Base-by-base conservation (phyloP, 169 alveolate genomes). In the Plasmodium coatneyi region DNA sequence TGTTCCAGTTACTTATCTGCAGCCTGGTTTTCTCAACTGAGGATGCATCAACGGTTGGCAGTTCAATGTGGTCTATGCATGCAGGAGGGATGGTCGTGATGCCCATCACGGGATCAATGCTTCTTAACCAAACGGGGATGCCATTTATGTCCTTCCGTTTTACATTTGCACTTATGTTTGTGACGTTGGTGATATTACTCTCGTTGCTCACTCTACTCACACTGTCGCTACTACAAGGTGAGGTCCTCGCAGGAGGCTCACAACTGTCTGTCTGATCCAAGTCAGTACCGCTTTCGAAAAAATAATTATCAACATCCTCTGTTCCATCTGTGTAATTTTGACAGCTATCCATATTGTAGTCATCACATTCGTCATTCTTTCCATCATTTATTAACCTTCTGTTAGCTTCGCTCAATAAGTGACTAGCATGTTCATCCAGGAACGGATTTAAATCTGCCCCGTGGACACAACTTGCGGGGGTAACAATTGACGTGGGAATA, bases 1-100 rank as follows among this genome's bases (percentile, higher is more conserved):
- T 49, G 19, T 70, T 83, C 71, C 72, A 39, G 52, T 83, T 83
- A 39, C 28, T 66, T 30, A 28, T 66, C 46, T 34, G 82, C 39
- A 60, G 19, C 72, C 39, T 52, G 43, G 28, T 41, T 34, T 71
- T 74, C 5, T 46, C 76, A 70, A 5, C 4, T 5, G 34, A 49
- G 30, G 52, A 70, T 70, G 14, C 2, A 2, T 19, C 36, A n/a
- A 22, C 36, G 16, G 66, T 30, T 66, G 52, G 36, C 3, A 43
- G 74, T 5, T 25, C 49, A 25, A 56, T 36, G 16, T 56, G 32
- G 1, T 56, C 22, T 22, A 16, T 41, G 16, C 7, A 5, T 14
- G 7, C 32, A 6, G 79, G 54, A 34, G 19, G 3, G 54, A 19
- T 30, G 41, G 1, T 66, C 30, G 39, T 66, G 3, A 5, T 79